Percentiles rank a stretch among this genome's conserved stretches.
phyloP scores from a whole-genome alignment of 2,329 filamentous ascomycete species.

The Aspergillus pseudonomiae region DNA sequence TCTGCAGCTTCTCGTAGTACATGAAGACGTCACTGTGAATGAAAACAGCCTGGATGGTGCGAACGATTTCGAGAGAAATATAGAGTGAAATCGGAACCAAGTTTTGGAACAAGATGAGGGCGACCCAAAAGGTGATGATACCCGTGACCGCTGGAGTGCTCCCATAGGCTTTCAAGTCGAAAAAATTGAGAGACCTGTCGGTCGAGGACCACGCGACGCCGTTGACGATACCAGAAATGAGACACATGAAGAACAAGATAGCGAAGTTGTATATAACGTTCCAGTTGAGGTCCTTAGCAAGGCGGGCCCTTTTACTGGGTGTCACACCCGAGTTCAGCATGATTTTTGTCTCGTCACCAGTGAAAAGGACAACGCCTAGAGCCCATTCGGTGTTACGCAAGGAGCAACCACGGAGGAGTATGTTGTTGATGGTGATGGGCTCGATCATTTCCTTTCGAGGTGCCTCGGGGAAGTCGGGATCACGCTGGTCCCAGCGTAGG shows the following conservation, averaged over 20 bases:
- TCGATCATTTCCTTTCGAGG: constrained; percentile 80
- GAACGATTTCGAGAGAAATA: constrained; percentile 94
- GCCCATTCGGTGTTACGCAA: constrained; percentile 96
- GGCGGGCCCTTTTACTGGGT: constrained; percentile 87
- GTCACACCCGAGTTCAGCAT: constrained; percentile 98
- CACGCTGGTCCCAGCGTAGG: constrained; percentile 79
- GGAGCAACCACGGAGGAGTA: constrained; percentile 90
- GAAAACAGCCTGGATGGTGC: constrained; percentile 90
- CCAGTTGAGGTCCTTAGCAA: constrained; percentile 93
- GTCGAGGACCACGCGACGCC: constrained; percentile 77
- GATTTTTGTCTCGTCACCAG: constrained; percentile 95
- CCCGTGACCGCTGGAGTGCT: constrained; percentile 75
- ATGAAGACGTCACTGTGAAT: constrained; percentile 95
- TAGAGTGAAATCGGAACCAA: constrained; percentile 98
- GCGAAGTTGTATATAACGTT: constrained; percentile 97
- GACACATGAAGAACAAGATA: constrained; percentile 85
- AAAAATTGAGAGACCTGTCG: constrained; percentile 75
- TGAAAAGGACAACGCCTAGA: constrained; percentile 89
- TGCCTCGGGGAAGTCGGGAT: constrained; percentile 64
- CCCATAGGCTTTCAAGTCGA: constrained; percentile 84
- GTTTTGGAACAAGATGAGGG: constrained; percentile 94
- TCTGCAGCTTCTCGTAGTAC: constrained; percentile 95
- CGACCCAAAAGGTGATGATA: constrained; percentile 96
- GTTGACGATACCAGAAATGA: constrained; percentile 81
- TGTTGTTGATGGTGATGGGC: constrained; percentile 90